Base-by-base conservation (phyloP, 2,329 filamentous ascomycete species). In the Botrytis deweyae region DNA sequence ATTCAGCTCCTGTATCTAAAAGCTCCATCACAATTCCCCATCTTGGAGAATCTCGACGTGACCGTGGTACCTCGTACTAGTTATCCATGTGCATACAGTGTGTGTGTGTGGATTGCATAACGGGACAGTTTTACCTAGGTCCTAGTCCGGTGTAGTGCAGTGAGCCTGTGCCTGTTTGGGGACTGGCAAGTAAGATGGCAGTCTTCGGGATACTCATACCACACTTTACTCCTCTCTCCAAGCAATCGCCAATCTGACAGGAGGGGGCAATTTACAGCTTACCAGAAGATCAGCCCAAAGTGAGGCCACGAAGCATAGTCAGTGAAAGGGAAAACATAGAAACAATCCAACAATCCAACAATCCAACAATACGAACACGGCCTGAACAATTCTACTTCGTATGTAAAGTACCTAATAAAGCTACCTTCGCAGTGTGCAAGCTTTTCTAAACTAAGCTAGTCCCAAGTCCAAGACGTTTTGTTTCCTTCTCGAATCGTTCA, bases 181-280 rank as follows among this genome's bases (percentile, higher is more conserved):
- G 44, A 64, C 42, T 62, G 38, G 70, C 59, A 55, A 40, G 33
- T 20, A 59, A 49, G 33, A 64, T 58, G 25, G 9, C 16, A 29
- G 49, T 62, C 55, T 46, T 64, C 40, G 64, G 64, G 22, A 63
- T 49, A 46, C 38, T 36, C 42, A 46, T 20, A n/a, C 40, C 7
- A 20, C 40, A 9, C 16, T 22, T n/a, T n/a, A 2, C 58, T 61
- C 58, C 52, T 59, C 46, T 20, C 36, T 58, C 25, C 40, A 59
- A 33, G 67, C 52, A 46, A 64, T 71, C 40, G 62, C 62, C 49
- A 67, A 46, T 59, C 70, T 72, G 61, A 72, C 46, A 72, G 46
- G 61, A 66, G 40, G 68, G n/a, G 14, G 22, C 16, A 29, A 29
- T 38, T 49, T 38, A 49, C 58, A 44, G 61, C 46, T 58, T 55